phyloP scores from a whole-genome alignment of 805 yeast species.

The Millerago galiae region DNA sequence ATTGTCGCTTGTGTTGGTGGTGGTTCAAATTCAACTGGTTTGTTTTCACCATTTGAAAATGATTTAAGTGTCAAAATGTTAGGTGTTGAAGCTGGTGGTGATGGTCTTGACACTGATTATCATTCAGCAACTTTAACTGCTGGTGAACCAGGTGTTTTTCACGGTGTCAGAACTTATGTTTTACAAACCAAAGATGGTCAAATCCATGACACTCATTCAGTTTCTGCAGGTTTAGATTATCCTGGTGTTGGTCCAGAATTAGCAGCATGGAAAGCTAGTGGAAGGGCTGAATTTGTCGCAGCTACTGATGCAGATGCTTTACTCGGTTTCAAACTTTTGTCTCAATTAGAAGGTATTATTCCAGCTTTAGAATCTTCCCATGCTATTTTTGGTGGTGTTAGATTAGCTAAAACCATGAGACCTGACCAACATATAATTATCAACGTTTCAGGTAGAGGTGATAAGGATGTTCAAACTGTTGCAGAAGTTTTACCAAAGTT shows the following conservation, averaged over 20 bases:
- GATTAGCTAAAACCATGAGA: slow-evolving; percentile 77
- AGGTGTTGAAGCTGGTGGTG: slow-evolving; percentile 99
- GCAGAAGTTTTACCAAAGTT: slow-evolving; percentile 87
- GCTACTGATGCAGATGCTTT: slow-evolving; percentile 96
- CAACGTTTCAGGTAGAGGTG: slow-evolving; percentile 97
- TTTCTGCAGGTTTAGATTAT: slow-evolving; percentile 96
- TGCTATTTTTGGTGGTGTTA: slow-evolving; percentile 87
- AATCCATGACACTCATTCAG: slow-evolving; percentile 95
- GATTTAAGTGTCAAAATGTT: slow-evolving; percentile 71
- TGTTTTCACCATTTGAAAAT: slow-evolving; percentile 89
- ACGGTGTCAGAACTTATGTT: slow-evolving; percentile 93
- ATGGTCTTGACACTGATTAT: slow-evolving; percentile 79
- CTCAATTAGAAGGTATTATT: slow-evolving; percentile 95
- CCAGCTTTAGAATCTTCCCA: slow-evolving; percentile 98
- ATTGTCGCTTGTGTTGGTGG: slow-evolving; percentile 99
- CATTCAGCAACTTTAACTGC: slow-evolving; percentile 96
- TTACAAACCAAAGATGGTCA: slow-evolving; percentile 92
- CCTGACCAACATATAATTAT: slow-evolving; percentile 78
- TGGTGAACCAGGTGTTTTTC: slow-evolving; percentile 96
- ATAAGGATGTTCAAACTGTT: slow-evolving; percentile 96
- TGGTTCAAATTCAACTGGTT: slow-evolving; percentile 94
- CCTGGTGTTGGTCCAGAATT: slow-evolving; percentile 99
- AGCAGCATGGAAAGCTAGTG: slow-evolving; percentile 90
- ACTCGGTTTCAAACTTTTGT: slow-evolving; percentile 78
- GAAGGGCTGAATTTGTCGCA: slow-evolving; percentile 85